Conservation (phyloP, 352 stramenopile genomes). For the Phytophthora colocasiae region DNA sequence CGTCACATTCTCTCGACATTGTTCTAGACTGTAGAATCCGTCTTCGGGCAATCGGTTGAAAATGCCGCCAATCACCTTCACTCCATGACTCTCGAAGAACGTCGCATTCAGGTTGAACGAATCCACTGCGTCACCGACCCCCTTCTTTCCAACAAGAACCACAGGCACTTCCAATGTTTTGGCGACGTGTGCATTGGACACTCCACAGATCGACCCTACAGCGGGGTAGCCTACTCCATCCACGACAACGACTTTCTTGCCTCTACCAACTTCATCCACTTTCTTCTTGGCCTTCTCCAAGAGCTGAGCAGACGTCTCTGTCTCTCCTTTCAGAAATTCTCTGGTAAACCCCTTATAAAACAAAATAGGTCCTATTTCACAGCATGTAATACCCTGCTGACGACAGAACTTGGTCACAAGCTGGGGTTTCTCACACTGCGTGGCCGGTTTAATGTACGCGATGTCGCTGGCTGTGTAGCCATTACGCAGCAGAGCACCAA, state of each 20-base stretch:
- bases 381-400: conserved; percentile 84
- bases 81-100: conserved; percentile 93
- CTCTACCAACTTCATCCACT: conserved; percentile 88
- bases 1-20: conserved; percentile 90
- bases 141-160: conserved; percentile 95
- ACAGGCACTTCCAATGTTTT: conserved; percentile 78
- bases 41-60: conserved; percentile 95
- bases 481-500: conserved; percentile 88
- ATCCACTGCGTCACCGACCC: conserved; percentile 97
- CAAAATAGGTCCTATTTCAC: conserved; percentile 94
- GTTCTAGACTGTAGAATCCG: conserved; percentile 95
- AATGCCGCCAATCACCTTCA: conserved; percentile 95
- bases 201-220: conserved; percentile 81
- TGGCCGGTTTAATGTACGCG: conserved; percentile 99
- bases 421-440: conserved; percentile 96
- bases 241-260: conserved; percentile 94
- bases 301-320: conserved; percentile 83
- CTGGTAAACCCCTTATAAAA: conserved; percentile 98
- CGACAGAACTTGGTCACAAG: conserved; percentile 95
- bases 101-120: conserved; percentile 97
- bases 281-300: conserved; percentile 83
- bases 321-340: conserved; percentile 94
- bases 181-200: conserved; percentile 82
- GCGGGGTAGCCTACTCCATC: conserved; percentile 98
- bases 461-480: conserved; percentile 79